Conservation (phyloP, 805 yeast species). For the Barnettozyma sp. region DNA sequence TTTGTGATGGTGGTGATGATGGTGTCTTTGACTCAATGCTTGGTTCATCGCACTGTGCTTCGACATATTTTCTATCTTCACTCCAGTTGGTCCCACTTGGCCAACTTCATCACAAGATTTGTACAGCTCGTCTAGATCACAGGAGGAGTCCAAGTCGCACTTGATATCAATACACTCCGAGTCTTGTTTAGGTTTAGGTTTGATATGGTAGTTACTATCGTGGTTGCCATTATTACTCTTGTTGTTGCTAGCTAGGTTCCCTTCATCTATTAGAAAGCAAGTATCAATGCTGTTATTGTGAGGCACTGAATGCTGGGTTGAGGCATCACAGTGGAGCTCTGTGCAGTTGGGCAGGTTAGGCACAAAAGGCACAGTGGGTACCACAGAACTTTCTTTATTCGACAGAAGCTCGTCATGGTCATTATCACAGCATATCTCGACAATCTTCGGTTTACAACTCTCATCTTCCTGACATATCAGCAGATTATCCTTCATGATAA, state of each 20-base stretch:
- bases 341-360: constrained; percentile 14
- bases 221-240: background rate
- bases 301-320: background rate
- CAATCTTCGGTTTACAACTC: constrained; percentile 32
- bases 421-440: constrained; percentile 37
- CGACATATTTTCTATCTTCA: constrained; percentile 5
- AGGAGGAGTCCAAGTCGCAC: constrained; percentile 24
- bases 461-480: constrained; percentile 22
- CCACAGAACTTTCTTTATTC: background rate
- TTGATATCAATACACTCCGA: constrained; percentile 22
- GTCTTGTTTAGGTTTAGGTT: background rate
- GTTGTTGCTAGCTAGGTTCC: background rate
- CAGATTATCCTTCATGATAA: constrained; percentile 15
- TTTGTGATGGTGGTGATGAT: constrained; percentile 9
- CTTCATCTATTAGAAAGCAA: constrained; percentile 5
- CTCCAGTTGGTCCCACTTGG: constrained; percentile 13
- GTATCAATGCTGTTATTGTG: constrained; percentile 1
- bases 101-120: constrained; percentile 24
- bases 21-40: constrained; percentile 1
- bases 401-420: constrained; percentile 19
- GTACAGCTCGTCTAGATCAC: constrained; percentile 30
- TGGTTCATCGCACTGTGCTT: constrained; percentile 2
- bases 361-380: constrained; percentile 3
- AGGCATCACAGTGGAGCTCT: constrained; percentile 8
- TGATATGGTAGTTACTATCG: background rate